Conservation (phyloP, 2,329 filamentous ascomycete species). For the Cordyceps sp. region DNA sequence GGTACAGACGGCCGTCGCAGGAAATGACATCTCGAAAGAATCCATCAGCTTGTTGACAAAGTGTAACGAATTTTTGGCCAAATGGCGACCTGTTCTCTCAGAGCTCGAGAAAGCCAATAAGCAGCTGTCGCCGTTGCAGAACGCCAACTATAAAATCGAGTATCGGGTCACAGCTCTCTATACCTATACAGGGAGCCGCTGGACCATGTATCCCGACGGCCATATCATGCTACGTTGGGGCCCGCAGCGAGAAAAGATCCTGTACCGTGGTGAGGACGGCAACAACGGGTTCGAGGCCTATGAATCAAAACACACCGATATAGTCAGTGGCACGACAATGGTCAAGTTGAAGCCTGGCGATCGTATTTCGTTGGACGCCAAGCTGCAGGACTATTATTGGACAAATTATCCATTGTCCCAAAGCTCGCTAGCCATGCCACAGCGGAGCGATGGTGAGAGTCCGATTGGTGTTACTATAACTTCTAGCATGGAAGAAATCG, state of each 20-base stretch:
- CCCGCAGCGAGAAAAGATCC: not conserved
- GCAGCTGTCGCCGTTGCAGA: no score
- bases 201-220: not conserved
- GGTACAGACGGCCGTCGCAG: no score
- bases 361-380: not conserved
- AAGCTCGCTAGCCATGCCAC: not conserved
- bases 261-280: no score
- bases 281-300: not conserved
- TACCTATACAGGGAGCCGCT: not conserved
- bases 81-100: not conserved
- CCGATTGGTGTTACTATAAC: not conserved
- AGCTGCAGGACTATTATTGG: not conserved
- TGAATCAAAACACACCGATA: not conserved
- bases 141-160: not conserved
- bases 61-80: not conserved
- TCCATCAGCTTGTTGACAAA: no score
- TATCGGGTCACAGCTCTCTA: not conserved
- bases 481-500: not conserved
- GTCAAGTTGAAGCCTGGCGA: not conserved
- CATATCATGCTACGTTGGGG: not conserved
- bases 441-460: no score
- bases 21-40: no score
- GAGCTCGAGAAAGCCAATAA: not conserved
- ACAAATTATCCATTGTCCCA: not conserved
- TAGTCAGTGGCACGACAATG: not conserved